Evolutionary conservation across 2,329 filamentous ascomycete genomes (phyloP).

Genomic region (Colletotrichum filicis): DNA sequence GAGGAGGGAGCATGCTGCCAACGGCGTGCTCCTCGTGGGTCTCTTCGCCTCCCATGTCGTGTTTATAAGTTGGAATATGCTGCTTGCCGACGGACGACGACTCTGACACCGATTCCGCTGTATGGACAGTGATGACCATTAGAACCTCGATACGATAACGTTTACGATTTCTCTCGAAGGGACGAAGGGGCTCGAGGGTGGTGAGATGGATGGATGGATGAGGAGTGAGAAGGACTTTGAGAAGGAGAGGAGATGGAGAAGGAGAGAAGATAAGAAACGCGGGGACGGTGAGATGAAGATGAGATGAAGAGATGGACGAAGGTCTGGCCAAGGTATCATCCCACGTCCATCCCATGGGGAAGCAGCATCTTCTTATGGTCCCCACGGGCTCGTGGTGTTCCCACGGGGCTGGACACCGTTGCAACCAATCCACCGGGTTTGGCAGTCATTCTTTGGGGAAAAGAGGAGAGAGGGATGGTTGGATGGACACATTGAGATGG

Average conservation of each 20-base stretch:
- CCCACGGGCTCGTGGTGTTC: slow-evolving; percentile 29
- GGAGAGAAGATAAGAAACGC: background rate
- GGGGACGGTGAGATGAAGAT: slow-evolving; percentile 14
- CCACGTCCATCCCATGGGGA: slow-evolving; percentile 34
- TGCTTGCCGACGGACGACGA: slow-evolving; percentile 47
- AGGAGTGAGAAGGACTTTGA: background rate
- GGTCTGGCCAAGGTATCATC: slow-evolving; percentile 25
- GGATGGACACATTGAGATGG: slow-evolving; percentile 14
- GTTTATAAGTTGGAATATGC: slow-evolving; percentile 41
- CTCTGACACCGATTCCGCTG: slow-evolving; percentile 46
- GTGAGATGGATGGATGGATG: background rate
- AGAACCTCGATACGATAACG: slow-evolving; percentile 17
- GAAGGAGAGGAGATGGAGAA: background rate
- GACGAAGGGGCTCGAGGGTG: slow-evolving; percentile 15
- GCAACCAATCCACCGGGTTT: slow-evolving; percentile 27
- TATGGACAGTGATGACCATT: slow-evolving; percentile 44
- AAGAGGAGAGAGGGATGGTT: slow-evolving; percentile 2
- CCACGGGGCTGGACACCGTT: slow-evolving; percentile 29
- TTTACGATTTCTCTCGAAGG: slow-evolving; percentile 11
- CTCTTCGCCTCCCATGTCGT: slow-evolving; percentile 44
- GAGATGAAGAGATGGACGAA: slow-evolving; percentile 15
- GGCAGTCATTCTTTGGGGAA: slow-evolving; percentile 14
- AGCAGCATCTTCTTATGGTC: slow-evolving; percentile 35
- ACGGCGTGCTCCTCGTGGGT: slow-evolving; percentile 36
- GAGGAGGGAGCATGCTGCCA: slow-evolving; percentile 32